phyloP scores from a whole-genome alignment of 1,284 basidiomycete species.

The Agroathelia rolfsii region DNA sequence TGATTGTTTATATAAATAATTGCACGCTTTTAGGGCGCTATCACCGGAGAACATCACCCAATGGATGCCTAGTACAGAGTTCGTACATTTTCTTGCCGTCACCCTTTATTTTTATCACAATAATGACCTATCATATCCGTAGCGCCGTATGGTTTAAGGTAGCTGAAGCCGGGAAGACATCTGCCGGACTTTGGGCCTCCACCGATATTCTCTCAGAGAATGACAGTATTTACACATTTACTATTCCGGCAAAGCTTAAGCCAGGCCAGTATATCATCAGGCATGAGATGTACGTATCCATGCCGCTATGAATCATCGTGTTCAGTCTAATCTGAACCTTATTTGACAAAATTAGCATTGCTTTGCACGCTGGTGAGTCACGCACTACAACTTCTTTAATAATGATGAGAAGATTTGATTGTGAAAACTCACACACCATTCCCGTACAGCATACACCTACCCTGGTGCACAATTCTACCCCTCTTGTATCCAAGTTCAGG shows the following conservation, averaged over 20 bases:
- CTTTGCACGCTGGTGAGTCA: slow-evolving; percentile 16
- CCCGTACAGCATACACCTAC: slow-evolving; percentile 3
- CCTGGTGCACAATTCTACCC: slow-evolving; percentile 21
- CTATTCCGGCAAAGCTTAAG: slow-evolving; percentile 19
- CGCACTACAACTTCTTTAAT: too few relatives aligned
- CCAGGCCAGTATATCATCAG: slow-evolving; percentile 25
- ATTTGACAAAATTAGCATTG: slow-evolving; percentile 13
- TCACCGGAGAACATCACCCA: slow-evolving; percentile 27
- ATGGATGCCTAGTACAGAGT: slow-evolving; percentile 29
- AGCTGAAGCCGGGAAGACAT: slow-evolving; percentile 30
- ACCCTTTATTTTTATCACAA: slow-evolving; percentile 1
- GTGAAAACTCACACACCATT: too few relatives aligned
- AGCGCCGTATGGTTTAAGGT: slow-evolving; percentile 42
- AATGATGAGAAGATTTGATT: neutral
- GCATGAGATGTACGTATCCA: slow-evolving; percentile 19
- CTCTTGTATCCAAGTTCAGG: slow-evolving; percentile 23
- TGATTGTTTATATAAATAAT: slow-evolving; percentile 18
- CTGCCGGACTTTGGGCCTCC: slow-evolving; percentile 34
- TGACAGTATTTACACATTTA: slow-evolving; percentile 29
- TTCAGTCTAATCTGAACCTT: too few relatives aligned
- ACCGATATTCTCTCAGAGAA: slow-evolving; percentile 28
- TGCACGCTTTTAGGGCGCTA: too few relatives aligned
- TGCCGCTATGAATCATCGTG: too few relatives aligned
- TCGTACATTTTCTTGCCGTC: neutral
- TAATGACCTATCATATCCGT: neutral